Percentiles rank a stretch among this genome's conserved stretches.
phyloP scores from a whole-genome alignment of 1,139 yeast species.

The Geotrichum citri-aurantii region DNA sequence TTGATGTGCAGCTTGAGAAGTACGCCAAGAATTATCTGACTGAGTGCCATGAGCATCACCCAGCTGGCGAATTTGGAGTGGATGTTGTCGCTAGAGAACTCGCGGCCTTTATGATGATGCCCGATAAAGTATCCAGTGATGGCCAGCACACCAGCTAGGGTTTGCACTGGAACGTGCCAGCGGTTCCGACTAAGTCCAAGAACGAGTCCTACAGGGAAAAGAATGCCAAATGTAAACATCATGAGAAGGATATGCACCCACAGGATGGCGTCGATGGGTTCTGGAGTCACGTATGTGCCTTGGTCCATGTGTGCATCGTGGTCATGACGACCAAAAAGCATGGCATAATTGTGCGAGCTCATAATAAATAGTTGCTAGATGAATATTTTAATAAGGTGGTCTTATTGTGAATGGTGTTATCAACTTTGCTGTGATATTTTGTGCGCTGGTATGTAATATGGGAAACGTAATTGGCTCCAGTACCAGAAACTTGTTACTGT shows the following conservation, averaged over 20 bases:
- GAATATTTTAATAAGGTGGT: neutral
- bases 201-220: slow-evolving; percentile 40
- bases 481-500: neutral
- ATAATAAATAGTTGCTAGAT: neutral
- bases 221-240: slow-evolving; percentile 38
- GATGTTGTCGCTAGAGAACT: slow-evolving; percentile 32
- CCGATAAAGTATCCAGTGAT: slow-evolving; percentile 39
- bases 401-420: neutral
- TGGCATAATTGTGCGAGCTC: slow-evolving; percentile 4
- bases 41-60: slow-evolving; percentile 29
- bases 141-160: slow-evolving; percentile 34
- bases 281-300: slow-evolving; percentile 18
- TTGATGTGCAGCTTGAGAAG: slow-evolving; percentile 33
- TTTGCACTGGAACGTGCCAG: slow-evolving; percentile 39
- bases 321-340: slow-evolving; percentile 19
- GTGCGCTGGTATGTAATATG: neutral
- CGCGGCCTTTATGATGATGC: slow-evolving; percentile 38
- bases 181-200: slow-evolving; percentile 37
- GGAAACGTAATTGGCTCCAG: neutral
- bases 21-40: slow-evolving; percentile 35
- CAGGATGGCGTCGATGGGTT: slow-evolving; percentile 25
- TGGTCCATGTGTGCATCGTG: slow-evolving; percentile 15
- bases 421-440: neutral
- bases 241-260: slow-evolving; percentile 38
- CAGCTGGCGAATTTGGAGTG: slow-evolving; percentile 34